These are phyloP conservation scores for Talaromyces trachyspermus DNA, from an alignment of 495 filamentous ascomycete species.

Conservation along the genomic window DNA sequence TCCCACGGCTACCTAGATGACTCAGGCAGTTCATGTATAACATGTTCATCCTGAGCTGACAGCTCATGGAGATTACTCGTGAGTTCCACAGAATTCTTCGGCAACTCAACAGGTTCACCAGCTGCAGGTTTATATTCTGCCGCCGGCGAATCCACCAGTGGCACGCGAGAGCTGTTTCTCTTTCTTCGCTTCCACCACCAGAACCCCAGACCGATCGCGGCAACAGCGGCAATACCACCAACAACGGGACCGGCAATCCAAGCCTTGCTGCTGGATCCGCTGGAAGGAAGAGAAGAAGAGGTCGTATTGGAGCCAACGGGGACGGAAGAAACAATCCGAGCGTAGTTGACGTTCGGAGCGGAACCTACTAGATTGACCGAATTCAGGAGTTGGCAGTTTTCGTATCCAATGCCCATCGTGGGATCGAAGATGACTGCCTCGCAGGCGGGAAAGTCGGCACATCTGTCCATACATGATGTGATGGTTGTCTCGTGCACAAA, in stretches of 20 bases:
- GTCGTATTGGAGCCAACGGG: background rate
- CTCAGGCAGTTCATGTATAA: background rate
- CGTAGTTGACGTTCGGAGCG: slow-evolving; percentile 1
- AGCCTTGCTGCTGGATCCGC: background rate
- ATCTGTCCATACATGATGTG: background rate
- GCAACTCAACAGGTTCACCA: background rate
- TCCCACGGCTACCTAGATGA: too few relatives aligned
- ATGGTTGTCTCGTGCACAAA: background rate
- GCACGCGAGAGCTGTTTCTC: background rate
- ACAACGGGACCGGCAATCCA: slow-evolving; percentile 2
- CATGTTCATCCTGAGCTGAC: background rate
- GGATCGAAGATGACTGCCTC: slow-evolving; percentile 3
- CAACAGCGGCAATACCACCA: background rate
- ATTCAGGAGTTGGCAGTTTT: slow-evolving; percentile 3
- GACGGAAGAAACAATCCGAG: background rate
- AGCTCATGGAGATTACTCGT: too few relatives aligned
- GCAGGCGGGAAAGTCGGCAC: background rate
- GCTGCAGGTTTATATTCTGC: background rate
- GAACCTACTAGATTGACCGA: background rate
- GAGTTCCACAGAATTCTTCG: background rate
- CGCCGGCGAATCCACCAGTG: background rate
- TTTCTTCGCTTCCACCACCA: slow-evolving; percentile 3
- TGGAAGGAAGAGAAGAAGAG: background rate
- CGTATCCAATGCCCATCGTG: background rate
- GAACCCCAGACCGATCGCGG: background rate